Base-by-base conservation (phyloP, 2,329 filamentous ascomycete species). In the Leptographium lundbergii region DNA sequence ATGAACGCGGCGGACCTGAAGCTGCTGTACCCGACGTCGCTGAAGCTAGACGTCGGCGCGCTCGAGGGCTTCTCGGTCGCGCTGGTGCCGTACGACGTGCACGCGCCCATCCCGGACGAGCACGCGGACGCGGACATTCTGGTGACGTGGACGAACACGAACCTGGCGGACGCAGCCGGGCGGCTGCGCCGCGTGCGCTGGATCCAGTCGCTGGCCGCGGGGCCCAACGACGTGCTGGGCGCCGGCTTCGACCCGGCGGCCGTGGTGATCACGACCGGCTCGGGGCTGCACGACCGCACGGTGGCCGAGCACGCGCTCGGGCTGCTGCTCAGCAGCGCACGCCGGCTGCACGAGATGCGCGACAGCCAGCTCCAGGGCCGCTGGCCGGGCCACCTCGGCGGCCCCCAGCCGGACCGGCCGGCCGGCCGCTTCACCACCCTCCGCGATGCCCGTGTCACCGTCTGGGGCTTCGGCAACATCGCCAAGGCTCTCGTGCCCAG, bases 391-490 rank as follows among this genome's bases (percentile, higher is more conserved):
- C 75, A 77, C 62, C 69, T 78, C 1, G 75, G 75, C 54, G 76
- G 76, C 0, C 68, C 75, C 2, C 72, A 74, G 6, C 71, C 62
- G 9, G 56, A 57, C 34, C 56, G 56, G 14, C 56, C 56, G 48
- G 56, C 56, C 27, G 73, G 69, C 51, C 67, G 68, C 17, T 78
- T 78, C 66, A 76, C 74, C 4, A 73, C 73, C 22, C 66, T 78
- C 57, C 70, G 73, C 53, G 72, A 69, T 52, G 73, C 76, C 3
- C 72, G 71, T 61, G 68, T 78, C 10, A 64, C 73, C 39, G 68
- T 78, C 57, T 78, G 76, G 76, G 76, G 76, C 11, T 78, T 75
- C 58, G 76, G 76, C 56, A 78, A 77, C 65, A 78, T 78, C 55
- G 76, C 73, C 27, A 75, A 76, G 69, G 67, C 66, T 0, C 70